Evolutionary conservation across 345 rosid genomes (phyloP), one percentile per base, ranked within the genome.

Genomic region (Brassica rapa): DNA sequence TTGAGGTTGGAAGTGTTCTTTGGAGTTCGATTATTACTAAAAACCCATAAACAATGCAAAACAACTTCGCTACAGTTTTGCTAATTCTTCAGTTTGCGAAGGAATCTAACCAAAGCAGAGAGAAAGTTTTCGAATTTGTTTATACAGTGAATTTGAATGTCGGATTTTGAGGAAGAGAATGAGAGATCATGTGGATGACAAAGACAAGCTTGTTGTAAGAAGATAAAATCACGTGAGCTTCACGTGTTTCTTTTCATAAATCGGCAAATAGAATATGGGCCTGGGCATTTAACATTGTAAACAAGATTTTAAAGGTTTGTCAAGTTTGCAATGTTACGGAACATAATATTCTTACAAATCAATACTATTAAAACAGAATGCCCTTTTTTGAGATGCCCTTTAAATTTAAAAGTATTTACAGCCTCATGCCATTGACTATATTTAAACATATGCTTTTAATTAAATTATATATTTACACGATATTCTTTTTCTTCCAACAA

Each of bases 161-260:
- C 46, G 9, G 63, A 65, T 29, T 68, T 46, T 30, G 74, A 32
- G 74, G 35, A 60, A 62, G 66, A 77, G 75, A 62, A 15, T 21
- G 62, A 69, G 53, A 35, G 41, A 60, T 49, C 2, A 67, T 65
- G 71, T 66, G 77, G 77, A 65, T 30, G 76, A 72, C 46, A 27
- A 56, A 69, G 23, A 70, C 23, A 62, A 53, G 21, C 21, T 19
- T 1, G 10, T 27, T 0, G 15, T 24, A 6, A 2, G 70, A 70
- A 53, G 80, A 77, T 77, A 77, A 63, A 53, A 4, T 77, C 81
- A 77, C 71, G 75, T 77, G 81, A 77, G 57, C 0, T 0, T 51
- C 80, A 77, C 75, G 64, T 70, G 75, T 70, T n/a, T 6, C 9
- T 11, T 29, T 55, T 0, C 56, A 3, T 8, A 4, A 2, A 4